These are phyloP conservation scores for Aphanomyces invadans DNA, from an alignment of 352 stramenopile species.

Conservation along the genomic window DNA sequence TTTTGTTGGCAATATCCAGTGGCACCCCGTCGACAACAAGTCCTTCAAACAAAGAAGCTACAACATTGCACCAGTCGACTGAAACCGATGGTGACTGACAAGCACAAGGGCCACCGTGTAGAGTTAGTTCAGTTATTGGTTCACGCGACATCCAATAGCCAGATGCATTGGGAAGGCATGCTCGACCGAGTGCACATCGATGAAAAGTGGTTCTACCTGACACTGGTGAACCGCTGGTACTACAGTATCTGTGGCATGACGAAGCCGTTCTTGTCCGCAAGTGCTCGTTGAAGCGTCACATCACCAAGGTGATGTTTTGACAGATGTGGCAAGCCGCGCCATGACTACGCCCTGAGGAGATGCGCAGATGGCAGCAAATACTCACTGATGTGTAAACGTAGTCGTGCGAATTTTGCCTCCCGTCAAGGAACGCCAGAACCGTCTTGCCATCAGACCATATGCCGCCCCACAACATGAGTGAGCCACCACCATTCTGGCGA, in stretches of 20 bases:
- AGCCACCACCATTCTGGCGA: constrained; percentile 11
- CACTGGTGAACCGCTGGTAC: constrained; percentile 1
- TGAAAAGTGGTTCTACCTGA: constrained; percentile 16
- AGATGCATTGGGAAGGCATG: constrained; percentile 7
- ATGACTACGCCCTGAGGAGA: background rate
- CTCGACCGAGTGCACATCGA: constrained; percentile 8
- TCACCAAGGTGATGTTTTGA: constrained; percentile 17
- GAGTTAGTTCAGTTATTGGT: constrained; percentile 1
- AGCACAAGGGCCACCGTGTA: constrained; percentile 8
- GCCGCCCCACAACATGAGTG: background rate
- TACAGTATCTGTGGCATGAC: constrained; percentile 7
- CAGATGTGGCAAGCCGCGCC: constrained; percentile 6
- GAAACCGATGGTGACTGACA: constrained; percentile 8
- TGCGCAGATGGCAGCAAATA: background rate
- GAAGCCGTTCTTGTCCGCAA: constrained; percentile 3
- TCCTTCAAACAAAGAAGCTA: constrained; percentile 9
- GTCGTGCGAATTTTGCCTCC: background rate
- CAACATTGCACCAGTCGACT: background rate
- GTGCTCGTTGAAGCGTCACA: constrained; percentile 5
- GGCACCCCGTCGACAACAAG: background rate
- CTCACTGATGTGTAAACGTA: background rate
- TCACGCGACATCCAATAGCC: background rate
- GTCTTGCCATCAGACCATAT: constrained; percentile 10
- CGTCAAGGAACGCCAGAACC: background rate
- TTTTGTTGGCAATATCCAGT: constrained; percentile 8